Base-by-base conservation (phyloP, 1,284 basidiomycete species). In the Pseudozyma tsukubaensis region DNA sequence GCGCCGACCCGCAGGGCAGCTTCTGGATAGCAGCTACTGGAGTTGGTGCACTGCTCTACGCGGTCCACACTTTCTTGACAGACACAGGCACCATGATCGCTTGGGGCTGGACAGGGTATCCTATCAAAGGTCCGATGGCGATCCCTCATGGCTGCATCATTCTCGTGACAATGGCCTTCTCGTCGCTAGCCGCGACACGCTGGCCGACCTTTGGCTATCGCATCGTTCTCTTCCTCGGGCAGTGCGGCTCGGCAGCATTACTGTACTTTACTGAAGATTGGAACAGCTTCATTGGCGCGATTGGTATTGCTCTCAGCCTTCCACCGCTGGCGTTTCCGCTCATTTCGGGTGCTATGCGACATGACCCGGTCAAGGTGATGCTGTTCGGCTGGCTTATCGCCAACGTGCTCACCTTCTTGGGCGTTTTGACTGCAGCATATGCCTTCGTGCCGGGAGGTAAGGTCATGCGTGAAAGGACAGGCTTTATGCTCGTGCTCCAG, bases 91-190 rank as follows among this genome's bases (percentile, higher is more conserved):
- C 93, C 0, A 88, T 95, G 58, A 89, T 96, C 67, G 90, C 92
- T 1, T 96, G 93, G 92, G 91, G 92, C 0, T 97, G 94, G 93
- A 92, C 92, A 0, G 94, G 94, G 1, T 96, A 91, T 77, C 92
- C 94, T 0, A 80, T 89, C 64, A 88, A 86, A 19, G 81, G 81
- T 13, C 80, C 79, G 8, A 78, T 90, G 10, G 91, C 93, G 2
- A 89, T 92, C 79, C 85, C 91, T 2, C 90, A 93, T 79, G 91
- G 91, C 19, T 88, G 49, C 53, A 74, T 68, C 51, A 71, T 70
- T 40, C 53, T 68, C 19, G n/a, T 67, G 45, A 59, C 72, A 14
- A 71, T 74, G 62, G 72, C 72, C 14, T 65, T 74, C 14, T 61
- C 72, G n/a, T 83, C 84, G 3, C 87, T 88, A 44, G 86, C 89